phyloP scores from a whole-genome alignment of 352 stramenopile genomes.

The Globisporangium irregulare region DNA sequence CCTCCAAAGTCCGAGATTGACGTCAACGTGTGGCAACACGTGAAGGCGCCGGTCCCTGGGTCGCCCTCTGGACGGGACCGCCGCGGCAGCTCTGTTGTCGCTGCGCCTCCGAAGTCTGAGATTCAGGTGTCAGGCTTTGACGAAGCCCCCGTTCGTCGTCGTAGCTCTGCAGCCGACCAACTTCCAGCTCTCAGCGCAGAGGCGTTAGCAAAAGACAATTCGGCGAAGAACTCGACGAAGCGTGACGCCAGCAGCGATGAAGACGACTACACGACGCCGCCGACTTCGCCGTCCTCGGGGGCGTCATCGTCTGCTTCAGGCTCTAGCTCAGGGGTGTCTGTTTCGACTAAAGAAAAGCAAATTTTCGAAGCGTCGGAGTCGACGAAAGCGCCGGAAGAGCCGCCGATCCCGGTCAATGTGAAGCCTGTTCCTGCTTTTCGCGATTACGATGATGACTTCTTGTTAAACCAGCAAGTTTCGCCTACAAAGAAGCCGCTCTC shows the following conservation, averaged over 20 bases:
- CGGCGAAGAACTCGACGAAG: slow-evolving; percentile 1
- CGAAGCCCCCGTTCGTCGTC: slow-evolving; percentile 25
- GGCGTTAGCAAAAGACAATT: not conserved
- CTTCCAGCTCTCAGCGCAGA: not conserved
- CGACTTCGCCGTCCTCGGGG: slow-evolving; percentile 17
- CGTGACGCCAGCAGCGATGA: slow-evolving; percentile 13
- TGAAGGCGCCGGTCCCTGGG: not conserved
- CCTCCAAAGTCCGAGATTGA: slow-evolving; percentile 34
- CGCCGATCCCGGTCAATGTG: slow-evolving; percentile 4
- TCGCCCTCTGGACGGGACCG: slow-evolving; percentile 7
- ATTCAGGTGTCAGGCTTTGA: slow-evolving; percentile 48
- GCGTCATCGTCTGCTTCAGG: not conserved
- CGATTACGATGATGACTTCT: slow-evolving; percentile 14
- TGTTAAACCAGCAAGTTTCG: slow-evolving; percentile 3
- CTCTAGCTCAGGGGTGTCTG: not conserved
- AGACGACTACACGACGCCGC: slow-evolving; percentile 13
- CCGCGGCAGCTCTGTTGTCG: slow-evolving; percentile 9
- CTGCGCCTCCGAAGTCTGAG: slow-evolving; percentile 42
- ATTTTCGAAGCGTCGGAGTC: not conserved
- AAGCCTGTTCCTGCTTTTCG: not conserved
- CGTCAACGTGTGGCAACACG: slow-evolving; percentile 16
- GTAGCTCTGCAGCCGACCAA: slow-evolving; percentile 20
- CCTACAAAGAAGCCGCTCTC: slow-evolving; percentile 9
- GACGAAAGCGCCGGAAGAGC: not conserved
- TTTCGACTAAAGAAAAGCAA: not conserved